A percentile compares a stretch with the other conserved stretches of the same genome.
Evolutionary conservation across 208 protist genomes (phyloP).

Genomic region (Leishmania mexicana): DNA sequence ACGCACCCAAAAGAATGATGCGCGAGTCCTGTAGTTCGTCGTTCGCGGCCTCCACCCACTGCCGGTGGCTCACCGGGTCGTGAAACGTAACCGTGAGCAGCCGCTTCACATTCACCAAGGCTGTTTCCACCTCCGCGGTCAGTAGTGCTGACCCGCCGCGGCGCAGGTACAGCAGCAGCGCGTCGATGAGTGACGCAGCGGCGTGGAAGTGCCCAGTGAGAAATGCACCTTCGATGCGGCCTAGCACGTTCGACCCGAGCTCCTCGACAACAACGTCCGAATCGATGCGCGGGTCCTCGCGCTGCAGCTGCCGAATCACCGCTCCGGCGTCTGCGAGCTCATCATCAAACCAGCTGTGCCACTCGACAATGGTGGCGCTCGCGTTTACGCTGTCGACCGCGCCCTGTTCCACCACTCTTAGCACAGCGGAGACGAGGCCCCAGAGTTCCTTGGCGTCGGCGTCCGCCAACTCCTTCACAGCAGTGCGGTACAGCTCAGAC

Average conservation of each 20-base stretch:
- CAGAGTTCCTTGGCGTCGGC: constrained; percentile 20
- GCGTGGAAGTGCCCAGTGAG: constrained; percentile 55
- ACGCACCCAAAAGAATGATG: constrained; percentile 29
- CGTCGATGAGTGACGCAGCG: constrained; percentile 59
- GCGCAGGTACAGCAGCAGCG: constrained; percentile 52
- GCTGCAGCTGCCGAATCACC: constrained; percentile 31
- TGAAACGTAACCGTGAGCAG: constrained; percentile 45
- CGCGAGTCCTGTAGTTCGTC: constrained; percentile 54
- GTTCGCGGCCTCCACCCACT: constrained; percentile 62
- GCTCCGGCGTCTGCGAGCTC: constrained; percentile 32
- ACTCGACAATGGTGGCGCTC: constrained; percentile 50
- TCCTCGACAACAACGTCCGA: constrained; percentile 34
- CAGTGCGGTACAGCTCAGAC: constrained; percentile 47
- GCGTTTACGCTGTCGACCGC: constrained; percentile 43
- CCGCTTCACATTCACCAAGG: constrained; percentile 59
- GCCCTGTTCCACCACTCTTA: constrained; percentile 46
- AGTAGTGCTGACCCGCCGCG: constrained; percentile 36
- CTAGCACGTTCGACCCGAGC: constrained; percentile 50
- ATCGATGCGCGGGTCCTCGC: constrained; percentile 6
- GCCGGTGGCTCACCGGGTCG: constrained; percentile 21
- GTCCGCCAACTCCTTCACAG: constrained; percentile 30
- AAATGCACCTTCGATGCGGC: constrained; percentile 59
- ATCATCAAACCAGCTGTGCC: constrained; percentile 53
- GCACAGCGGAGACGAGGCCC: constrained; percentile 31
- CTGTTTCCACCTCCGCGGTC: constrained; percentile 60